Base-by-base conservation (phyloP, 345 rosid species). In the Bruguiera parviflora region DNA sequence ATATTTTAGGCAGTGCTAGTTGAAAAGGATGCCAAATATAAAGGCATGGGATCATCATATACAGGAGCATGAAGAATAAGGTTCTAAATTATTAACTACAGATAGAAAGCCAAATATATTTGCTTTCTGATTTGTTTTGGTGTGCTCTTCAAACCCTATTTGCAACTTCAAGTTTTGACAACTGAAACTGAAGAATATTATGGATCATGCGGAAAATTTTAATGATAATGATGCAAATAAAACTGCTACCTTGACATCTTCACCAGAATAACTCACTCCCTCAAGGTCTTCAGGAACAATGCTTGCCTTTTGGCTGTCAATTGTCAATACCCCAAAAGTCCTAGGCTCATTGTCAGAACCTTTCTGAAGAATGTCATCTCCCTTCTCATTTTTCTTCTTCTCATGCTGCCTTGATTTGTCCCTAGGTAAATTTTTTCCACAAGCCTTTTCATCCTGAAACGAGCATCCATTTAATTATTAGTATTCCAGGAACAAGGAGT, bases 191-290 rank as follows among this genome's bases (percentile, higher is more conserved):
- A 24, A 27, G 31, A n/a, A 61, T 39, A 65, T 31, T 37, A 19
- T 33, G 49, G 33, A 29, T 20, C 16, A 11, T 10, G 59, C 16
- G 24, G 28, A 53, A 66, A 27, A 53, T 15, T 20, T 29, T 49
- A 64, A 59, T 53, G 51, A 68, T 5, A 53, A 71, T 43, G 29
- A 10, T 49, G 29, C 37, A 35, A 25, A 27, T 24, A 64, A 55
- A 77, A 29, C 53, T 27, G 63, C 63, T 89, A 90, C 98, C 97
- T 86, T 80, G 52, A 72, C 63, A 60, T 73, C 78, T 78, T 76
- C 78, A 33, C 73, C 69, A 66, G 64, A 77, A 75, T 59, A 28
- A 53, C 69, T 71, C 51, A 82, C 77, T 2, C 29, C 67, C 35
- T 69, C 68, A 63, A 13, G 28, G 49, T 64, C 76, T 76, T 78